Evolutionary conservation across 2,329 filamentous ascomycete species (phyloP), one percentile per base, ranked within the genome.

Genomic region (Cryphonectria nitschkei): DNA sequence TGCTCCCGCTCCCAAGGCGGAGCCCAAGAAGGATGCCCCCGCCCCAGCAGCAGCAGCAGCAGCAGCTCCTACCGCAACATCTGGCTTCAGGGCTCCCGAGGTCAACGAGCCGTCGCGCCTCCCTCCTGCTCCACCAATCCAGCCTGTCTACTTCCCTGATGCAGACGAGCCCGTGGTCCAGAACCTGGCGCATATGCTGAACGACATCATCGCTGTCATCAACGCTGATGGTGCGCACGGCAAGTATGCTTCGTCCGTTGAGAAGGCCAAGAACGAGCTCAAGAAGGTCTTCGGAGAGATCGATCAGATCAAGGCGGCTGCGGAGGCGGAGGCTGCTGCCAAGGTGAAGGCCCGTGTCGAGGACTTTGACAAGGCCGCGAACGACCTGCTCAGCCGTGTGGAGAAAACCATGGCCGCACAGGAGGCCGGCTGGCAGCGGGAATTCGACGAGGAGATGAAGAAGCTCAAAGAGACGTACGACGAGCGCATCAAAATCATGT

Each of bases 131-230:
- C 83, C 90, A 72, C 89, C 89, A 22, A 93, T 98, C 75, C 93
- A 97, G 78, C 89, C 94, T 73, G 84, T 98, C 71, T 87, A 87
- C 66, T 88, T 97, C 34, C 86, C 89, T 68, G 88, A 94, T 76
- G 93, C 92, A 68, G 89, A 90, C 72, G 95, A 98, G 79, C 93
- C 93, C 39, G 88, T 97, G 50, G 93, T 98, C 32, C 94, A 98
- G 81, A 94, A 98, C 77, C 86, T 99, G 7, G 94, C 97, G 72
- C 95, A 93, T 83, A 95, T 97, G 83, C 87, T 99, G 76, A 99
- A 99, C 83, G 94, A 97, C 81, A 92, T 99, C 76, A 97, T 99
- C 78, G 90, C 93, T 11, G 93, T 97, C 63, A 91, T 98, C 79
- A 97, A 98, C 80, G 92, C 93, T 70, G 95, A 97, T 79, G 89